A percentile compares a stretch with the other conserved stretches of the same genome.
phyloP scores from a whole-genome alignment of 495 filamentous ascomycete species.

The Annulohypoxylon bovei region DNA sequence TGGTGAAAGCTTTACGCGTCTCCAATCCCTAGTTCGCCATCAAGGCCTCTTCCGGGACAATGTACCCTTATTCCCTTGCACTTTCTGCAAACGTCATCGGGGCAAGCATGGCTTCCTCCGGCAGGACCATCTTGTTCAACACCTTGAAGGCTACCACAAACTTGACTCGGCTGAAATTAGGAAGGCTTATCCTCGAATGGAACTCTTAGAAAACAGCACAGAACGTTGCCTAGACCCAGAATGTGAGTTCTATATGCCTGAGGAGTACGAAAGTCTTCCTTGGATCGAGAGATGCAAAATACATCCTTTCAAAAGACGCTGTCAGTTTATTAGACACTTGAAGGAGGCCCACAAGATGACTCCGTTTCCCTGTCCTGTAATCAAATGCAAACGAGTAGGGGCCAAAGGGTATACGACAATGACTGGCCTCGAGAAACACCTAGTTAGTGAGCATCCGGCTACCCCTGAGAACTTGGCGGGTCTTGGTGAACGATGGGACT shows the following conservation, averaged over 20 bases:
- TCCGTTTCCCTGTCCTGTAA: conserved; percentile 44
- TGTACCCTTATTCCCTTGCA: conserved; percentile 38
- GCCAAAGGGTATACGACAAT: conserved; percentile 48
- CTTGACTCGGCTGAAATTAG: conserved; percentile 31
- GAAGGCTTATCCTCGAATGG: too few species aligned
- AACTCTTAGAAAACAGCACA: too few species aligned
- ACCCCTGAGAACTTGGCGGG: not conserved
- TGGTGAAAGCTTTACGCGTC: conserved; percentile 40
- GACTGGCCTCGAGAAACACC: conserved; percentile 47
- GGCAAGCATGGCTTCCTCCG: conserved; percentile 51
- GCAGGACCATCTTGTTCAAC: conserved; percentile 51
- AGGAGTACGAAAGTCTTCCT: not conserved
- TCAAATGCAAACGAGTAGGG: conserved; percentile 47
- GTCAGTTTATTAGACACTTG: conserved; percentile 49
- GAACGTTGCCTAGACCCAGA: conserved; percentile 12
- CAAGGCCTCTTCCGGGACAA: conserved; percentile 27
- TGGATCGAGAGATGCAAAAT: not conserved
- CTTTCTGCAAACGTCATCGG: conserved; percentile 46
- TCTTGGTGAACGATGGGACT: not conserved
- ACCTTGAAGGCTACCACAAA: conserved; percentile 51
- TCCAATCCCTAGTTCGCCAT: conserved; percentile 46
- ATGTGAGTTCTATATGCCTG: conserved; percentile 28
- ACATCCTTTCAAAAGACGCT: conserved; percentile 36
- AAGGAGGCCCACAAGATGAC: conserved; percentile 48
- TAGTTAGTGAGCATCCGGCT: conserved; percentile 36